phyloP scores from a whole-genome alignment of 352 stramenopile genomes.

The Phytopythium cucurbitacearum region DNA sequence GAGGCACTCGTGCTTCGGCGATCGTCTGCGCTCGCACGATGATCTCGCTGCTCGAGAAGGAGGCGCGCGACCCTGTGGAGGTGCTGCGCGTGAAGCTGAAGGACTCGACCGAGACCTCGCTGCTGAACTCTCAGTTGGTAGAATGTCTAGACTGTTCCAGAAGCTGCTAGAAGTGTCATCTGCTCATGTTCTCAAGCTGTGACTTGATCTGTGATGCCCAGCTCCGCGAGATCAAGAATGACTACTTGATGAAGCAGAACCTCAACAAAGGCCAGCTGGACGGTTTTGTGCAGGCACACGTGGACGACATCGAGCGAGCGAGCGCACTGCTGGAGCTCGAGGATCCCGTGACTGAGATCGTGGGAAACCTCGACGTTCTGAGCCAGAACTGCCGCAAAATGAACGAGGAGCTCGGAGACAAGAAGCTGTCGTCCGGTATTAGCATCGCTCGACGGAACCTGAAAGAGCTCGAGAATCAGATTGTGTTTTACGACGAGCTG shows the following conservation, averaged over 20 bases:
- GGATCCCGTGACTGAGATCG: conserved; percentile 57
- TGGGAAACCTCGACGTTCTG: conserved; percentile 50
- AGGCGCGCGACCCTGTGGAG: conserved; percentile 79
- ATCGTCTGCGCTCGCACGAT: conserved; percentile 17
- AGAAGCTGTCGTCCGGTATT: conserved; percentile 72
- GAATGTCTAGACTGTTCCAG: background rate
- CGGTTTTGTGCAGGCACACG: conserved; percentile 67
- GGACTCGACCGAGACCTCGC: conserved; percentile 72
- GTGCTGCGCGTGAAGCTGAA: conserved; percentile 80
- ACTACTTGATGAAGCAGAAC: conserved; percentile 72
- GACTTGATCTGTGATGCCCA: conserved; percentile 9
- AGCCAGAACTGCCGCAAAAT: conserved; percentile 64
- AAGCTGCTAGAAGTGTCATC: background rate
- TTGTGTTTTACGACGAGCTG: conserved; percentile 81
- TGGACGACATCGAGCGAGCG: conserved; percentile 83
- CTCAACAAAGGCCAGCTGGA: conserved; percentile 69
- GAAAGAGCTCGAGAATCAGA: conserved; percentile 75
- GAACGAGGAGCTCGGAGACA: conserved; percentile 81
- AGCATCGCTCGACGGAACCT: conserved; percentile 79
- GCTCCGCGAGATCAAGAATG: conserved; percentile 83
- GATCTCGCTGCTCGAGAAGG: conserved; percentile 81
- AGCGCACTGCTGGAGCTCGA: conserved; percentile 67
- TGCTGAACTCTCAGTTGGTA: conserved; percentile 81
- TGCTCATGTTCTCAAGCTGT: background rate
- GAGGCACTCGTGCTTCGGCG: background rate